Base-by-base conservation (phyloP, 2,329 filamentous ascomycete genomes). In the Colletotrichum melonis region DNA sequence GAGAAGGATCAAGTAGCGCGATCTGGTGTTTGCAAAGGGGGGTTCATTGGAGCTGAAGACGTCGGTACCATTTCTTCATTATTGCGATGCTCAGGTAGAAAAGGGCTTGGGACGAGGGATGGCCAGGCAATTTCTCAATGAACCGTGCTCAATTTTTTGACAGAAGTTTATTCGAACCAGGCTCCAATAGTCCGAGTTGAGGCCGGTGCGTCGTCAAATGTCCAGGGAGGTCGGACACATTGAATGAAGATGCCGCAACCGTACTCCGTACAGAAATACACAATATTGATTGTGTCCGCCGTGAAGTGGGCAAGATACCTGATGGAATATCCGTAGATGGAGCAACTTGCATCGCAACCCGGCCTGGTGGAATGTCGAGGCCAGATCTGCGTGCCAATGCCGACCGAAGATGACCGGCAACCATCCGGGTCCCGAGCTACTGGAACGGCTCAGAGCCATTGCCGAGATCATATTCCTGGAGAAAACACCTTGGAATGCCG, bases 391-490 rank as follows among this genome's bases (percentile, higher is more conserved):
- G n/a, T 54, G 28, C 22, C 49, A 57, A 11, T 28, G 32, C 56
- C 28, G 69, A 67, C 49, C 19, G 28, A 26, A 14, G 46, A 35
- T 56, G 49, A 35, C 54, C 14, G 35, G 56, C 19, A 32, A 16
- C 24, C 26, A 54, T 24, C 57, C 57, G 24, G 7, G 56, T 57
- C 63, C 69, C 55, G 54, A 71, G 63, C 35, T 56, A 32, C 35
- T 54, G 69, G 63, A 64, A 62, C n/a, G 56, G 49, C 26, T 67
- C 56, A 28, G 14, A 38, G 30, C 9, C 26, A 32, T 12, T 32
- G 57, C 69, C 57, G 56, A 49, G 56, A 52, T 42, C 26, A n/a
- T 12, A 11, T 42, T 56, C 54, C 56, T 67, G n/a, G 24, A 67
- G 26, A 26, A 62, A 67, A 67, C 54, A 28, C 32, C n/a, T 24